These are phyloP conservation scores for Sugiyamaella pinicola DNA, from an alignment of 1,139 yeast species.

Conservation along the genomic window DNA sequence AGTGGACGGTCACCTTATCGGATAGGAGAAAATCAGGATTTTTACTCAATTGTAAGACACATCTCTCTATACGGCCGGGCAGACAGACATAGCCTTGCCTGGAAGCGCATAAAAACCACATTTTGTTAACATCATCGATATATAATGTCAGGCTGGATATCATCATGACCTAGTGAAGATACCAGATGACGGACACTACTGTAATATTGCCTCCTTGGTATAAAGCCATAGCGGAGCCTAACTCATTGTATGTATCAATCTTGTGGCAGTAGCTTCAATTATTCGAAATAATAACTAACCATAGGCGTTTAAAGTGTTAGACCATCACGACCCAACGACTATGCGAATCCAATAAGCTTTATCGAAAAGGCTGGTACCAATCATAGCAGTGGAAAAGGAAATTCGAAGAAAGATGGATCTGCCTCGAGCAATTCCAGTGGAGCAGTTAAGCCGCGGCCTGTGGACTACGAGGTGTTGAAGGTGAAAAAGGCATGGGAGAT, in stretches of 20 bases:
- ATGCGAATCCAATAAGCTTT: neutral
- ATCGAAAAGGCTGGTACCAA: neutral
- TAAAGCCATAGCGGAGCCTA: conserved; percentile 12
- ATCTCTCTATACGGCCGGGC: too few species aligned
- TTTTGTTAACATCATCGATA: too few species aligned
- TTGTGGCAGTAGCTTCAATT: too few species aligned
- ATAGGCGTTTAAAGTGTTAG: conserved; percentile 5
- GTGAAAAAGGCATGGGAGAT: conserved; percentile 78
- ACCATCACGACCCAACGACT: neutral
- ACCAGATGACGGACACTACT: neutral
- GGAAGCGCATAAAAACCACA: too few species aligned
- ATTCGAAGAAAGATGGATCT: neutral
- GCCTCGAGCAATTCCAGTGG: neutral
- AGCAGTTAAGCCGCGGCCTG: conserved; percentile 2
- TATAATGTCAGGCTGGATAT: too few species aligned
- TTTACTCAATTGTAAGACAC: too few species aligned
- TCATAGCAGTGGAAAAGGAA: neutral
- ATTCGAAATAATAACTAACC: conserved; percentile 3
- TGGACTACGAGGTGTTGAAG: conserved; percentile 37
- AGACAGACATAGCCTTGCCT: too few species aligned
- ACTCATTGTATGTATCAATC: conserved; percentile 16
- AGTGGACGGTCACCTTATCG: too few species aligned
- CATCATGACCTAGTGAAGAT: too few species aligned
- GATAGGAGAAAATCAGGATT: too few species aligned
- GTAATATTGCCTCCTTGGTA: conserved; percentile 10